A percentile compares a stretch with the other conserved stretches of the same genome.
Evolutionary conservation across 306 rosid species (phyloP).

Genomic region (Ziziphus jujuba): DNA sequence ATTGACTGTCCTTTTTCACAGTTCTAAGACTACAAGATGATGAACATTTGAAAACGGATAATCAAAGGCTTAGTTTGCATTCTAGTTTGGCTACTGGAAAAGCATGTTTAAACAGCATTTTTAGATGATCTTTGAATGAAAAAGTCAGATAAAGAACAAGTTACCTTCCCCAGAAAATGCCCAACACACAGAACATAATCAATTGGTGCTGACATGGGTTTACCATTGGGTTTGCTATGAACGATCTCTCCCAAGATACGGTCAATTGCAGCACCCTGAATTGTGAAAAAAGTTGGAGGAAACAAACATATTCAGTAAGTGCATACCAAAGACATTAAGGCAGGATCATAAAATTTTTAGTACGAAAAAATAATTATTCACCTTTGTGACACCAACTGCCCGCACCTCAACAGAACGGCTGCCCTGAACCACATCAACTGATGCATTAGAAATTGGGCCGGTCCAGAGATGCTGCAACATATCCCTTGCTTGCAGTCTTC

Average conservation of each 20-base stretch:
- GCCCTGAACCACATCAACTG: constrained; percentile 95
- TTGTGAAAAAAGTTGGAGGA: not conserved
- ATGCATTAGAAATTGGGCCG: constrained; percentile 93
- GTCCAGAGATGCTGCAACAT: constrained; percentile 99
- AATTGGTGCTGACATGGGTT: constrained; percentile 86
- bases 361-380: constrained; percentile 23
- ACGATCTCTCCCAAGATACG: constrained; percentile 95
- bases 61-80: too few species aligned
- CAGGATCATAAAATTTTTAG: constrained; percentile 6
- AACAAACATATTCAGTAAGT: constrained; percentile 8
- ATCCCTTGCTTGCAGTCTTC: constrained; percentile 92
- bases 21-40: too few species aligned
- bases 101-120: too few species aligned
- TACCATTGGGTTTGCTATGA: constrained; percentile 86
- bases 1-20: too few species aligned
- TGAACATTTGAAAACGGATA: too few species aligned
- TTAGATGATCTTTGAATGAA: too few species aligned
- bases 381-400: constrained; percentile 95
- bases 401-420: constrained; percentile 96
- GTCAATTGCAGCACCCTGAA: constrained; percentile 96
- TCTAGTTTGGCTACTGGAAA: too few species aligned
- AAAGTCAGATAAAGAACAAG: not conserved
- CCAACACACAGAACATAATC: constrained; percentile 89
- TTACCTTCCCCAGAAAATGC: constrained; percentile 96
- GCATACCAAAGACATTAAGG: constrained; percentile 14